Evolutionary conservation across 2,329 filamentous ascomycete species (phyloP), one percentile per base, ranked within the genome.

Genomic region (Aureobasidium namibiae): DNA sequence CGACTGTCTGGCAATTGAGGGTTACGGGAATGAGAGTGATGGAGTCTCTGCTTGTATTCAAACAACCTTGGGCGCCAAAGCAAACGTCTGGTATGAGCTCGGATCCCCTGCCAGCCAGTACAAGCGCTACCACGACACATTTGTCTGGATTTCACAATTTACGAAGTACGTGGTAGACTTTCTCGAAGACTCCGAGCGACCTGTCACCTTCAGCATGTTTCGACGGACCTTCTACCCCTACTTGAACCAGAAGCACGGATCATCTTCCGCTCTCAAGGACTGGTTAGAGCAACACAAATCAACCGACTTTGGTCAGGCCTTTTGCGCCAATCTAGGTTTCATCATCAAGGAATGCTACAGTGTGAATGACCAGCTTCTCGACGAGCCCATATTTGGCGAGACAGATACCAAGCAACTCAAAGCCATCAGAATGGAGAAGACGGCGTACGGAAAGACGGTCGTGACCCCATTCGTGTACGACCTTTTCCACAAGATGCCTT

Each of bases 151-250:
- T 1, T 86, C 83, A 0, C 79, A 87, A 56, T 74, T 94, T 0
- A 78, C 81, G 0, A 92, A 92, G 67, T 84, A 90, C 65, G 79
- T 88, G 24, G 77, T 91, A 1, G 86, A 91, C 62, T 94, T 81
- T 63, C 74, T 88, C 49, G 64, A 70, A 1, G 21, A 48, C 10
- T 60, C 66, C 1, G 54, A 68, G 3, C 57, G 63, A 1, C 64
- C 68, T 9, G 78, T 87, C 1, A 70, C 72, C 0, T 74, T 91
- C 0, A 58, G 73, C 3, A 72, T 83, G 54, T 92, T 94, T 63
- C 73, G 76, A 9, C 60, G 60, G 0, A 65, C 75, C 0, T 94
- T 94, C 63, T 69, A 72, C 33, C 56, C 61, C 0, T 91, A 86
- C 85, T 66, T 88, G 0, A 24, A 63, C 0, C 61, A 67, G 0